Evolutionary conservation across 2,329 filamentous ascomycete genomes (phyloP).

Genomic region (Scolecobasidium constrictum): DNA sequence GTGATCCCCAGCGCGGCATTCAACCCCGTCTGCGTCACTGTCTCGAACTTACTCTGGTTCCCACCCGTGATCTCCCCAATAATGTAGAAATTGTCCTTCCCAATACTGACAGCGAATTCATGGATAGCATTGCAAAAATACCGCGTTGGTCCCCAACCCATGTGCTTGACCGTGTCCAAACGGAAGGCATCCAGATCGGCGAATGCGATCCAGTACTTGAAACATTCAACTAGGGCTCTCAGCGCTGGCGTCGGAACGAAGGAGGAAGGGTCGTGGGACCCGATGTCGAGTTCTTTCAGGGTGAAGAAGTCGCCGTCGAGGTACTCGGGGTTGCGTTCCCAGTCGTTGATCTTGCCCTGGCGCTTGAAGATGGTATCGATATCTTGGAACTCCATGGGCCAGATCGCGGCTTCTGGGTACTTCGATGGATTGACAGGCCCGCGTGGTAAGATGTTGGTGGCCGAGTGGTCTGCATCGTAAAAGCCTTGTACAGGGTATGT

Average conservation of each 20-base stretch:
- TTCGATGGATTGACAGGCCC: neutral
- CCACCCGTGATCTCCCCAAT: slow-evolving; percentile 16
- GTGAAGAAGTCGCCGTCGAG: slow-evolving; percentile 15
- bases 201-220: slow-evolving; percentile 18
- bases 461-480: slow-evolving; percentile 11
- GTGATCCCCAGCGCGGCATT: slow-evolving; percentile 17
- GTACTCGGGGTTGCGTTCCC: slow-evolving; percentile 15
- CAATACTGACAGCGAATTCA: slow-evolving; percentile 13
- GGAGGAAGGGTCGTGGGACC: slow-evolving; percentile 9
- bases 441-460: slow-evolving; percentile 1
- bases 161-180: slow-evolving; percentile 18
- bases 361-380: slow-evolving; percentile 10
- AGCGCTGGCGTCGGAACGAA: slow-evolving; percentile 14
- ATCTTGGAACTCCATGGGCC: slow-evolving; percentile 15
- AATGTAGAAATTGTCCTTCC: slow-evolving; percentile 16
- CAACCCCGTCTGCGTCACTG: slow-evolving; percentile 14
- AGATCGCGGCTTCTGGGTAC: slow-evolving; percentile 13
- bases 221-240: slow-evolving; percentile 13
- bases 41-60: slow-evolving; percentile 12
- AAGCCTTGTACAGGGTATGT: slow-evolving; percentile 5
- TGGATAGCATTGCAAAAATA: slow-evolving; percentile 15
- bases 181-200: slow-evolving; percentile 15
- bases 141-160: slow-evolving; percentile 16
- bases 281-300: slow-evolving; percentile 15
- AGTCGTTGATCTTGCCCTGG: slow-evolving; percentile 15